Base-by-base conservation (phyloP, 768 basidiomycete genomes). In the Coprinellus aureogranulatus region DNA sequence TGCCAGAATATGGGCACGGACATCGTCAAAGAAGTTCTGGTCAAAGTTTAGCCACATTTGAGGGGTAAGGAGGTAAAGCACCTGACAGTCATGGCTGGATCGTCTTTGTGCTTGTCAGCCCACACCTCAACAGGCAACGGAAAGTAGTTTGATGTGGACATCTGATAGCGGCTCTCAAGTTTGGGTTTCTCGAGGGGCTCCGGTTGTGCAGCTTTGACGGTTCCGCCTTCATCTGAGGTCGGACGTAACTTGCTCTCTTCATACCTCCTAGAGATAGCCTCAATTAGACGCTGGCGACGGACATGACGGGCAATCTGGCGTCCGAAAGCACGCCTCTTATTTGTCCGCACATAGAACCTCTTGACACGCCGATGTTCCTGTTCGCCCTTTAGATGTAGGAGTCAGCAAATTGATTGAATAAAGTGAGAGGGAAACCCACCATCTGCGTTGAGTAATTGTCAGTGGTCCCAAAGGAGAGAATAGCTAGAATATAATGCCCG, bases 281-380 rank as follows among this genome's bases (percentile, higher is more conserved):
- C 5, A 14, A 55, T 12, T 16, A 55, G 41, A 4, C 54, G 48
- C 25, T 63, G 59, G 2, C 60, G 60, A 8, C 62, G 48, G 37
- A 63, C 48, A 18, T 57, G 54, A 14, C 39, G 61, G 0, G 68
- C 68, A 25, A 77, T 74, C 30, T 71, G 68, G 1, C 31, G 28
- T 0, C 41, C 63, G 18, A 62, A 59, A 23, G 40, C 60, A 20
- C 64, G 52, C 23, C 59, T 68, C 59, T 77, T 76, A 64, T 72
- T 76, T 1, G 70, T 73, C 0, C 62, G 49, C 0, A 59, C 46
- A 40, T 61, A 61, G 53, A 61, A 61, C 18, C 37, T 47, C 62
- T 81, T 79, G 26, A 74, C 67, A 0, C 57, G 55, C 0, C 64
- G 59, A 56, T 81, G 79, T 42, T 75, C 71, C 0, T 70, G 66